Evolutionary conservation across 2,329 filamentous ascomycete genomes (phyloP).

Genomic region (Fusarium sp.): DNA sequence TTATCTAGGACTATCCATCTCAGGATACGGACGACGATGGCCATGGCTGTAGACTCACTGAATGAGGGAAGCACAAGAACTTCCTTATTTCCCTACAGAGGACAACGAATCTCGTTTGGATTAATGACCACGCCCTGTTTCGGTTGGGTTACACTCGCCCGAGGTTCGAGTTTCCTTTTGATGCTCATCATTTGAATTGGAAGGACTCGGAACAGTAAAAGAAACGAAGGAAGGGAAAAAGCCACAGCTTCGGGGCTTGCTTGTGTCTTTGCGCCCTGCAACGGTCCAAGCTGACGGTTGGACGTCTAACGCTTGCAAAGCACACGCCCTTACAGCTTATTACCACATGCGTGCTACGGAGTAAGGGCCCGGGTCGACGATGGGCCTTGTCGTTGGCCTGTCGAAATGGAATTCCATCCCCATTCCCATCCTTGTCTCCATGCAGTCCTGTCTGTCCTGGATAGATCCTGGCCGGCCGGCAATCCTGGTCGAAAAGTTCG

Average conservation of each 20-base stretch:
- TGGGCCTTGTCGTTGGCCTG: constrained; percentile 36
- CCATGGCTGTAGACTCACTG: background rate
- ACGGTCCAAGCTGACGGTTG: constrained; percentile 19
- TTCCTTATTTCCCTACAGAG: constrained; percentile 1
- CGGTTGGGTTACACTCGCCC: constrained; percentile 2
- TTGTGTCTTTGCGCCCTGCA: background rate
- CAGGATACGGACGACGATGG: constrained; percentile 21
- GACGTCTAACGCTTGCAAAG: constrained; percentile 20
- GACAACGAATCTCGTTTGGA: background rate
- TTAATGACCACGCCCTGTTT: constrained; percentile 7
- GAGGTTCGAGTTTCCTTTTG: constrained; percentile 1
- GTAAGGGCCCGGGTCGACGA: constrained; percentile 6
- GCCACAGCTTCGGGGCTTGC: constrained; percentile 12
- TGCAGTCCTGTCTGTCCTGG: constrained; percentile 28
- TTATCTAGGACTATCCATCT: constrained; percentile 41
- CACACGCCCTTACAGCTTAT: constrained; percentile 36
- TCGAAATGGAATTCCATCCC: constrained; percentile 31
- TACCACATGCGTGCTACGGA: background rate
- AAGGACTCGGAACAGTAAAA: background rate
- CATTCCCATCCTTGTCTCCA: constrained; percentile 40
- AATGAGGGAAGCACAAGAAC: constrained; percentile 7
- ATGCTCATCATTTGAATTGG: constrained; percentile 17
- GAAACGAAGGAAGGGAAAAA: background rate
- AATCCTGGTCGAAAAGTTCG: constrained; percentile 35
- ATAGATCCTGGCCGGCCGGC: constrained; percentile 12